Conservation (phyloP, 139 green algal species). For the Picochlorum sp. region DNA sequence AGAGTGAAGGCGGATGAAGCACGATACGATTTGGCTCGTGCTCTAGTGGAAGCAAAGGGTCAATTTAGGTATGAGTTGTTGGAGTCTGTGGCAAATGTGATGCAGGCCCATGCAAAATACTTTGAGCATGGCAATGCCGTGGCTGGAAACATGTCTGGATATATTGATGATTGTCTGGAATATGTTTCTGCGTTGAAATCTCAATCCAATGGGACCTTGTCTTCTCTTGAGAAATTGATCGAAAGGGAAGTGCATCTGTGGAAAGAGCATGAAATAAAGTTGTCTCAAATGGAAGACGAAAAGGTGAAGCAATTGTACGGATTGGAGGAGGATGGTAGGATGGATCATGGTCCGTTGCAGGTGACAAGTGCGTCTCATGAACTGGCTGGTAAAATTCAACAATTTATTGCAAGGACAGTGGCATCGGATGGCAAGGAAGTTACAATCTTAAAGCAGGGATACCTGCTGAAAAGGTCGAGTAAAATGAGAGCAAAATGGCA, state of each 20-base stretch:
- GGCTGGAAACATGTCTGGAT: slow-evolving; percentile 25
- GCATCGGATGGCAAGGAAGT: slow-evolving; percentile 18
- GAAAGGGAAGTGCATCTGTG: background rate
- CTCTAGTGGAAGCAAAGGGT: slow-evolving; percentile 33
- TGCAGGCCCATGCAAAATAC: slow-evolving; percentile 50
- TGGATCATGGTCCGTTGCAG: slow-evolving; percentile 26
- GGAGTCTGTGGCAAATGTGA: slow-evolving; percentile 26
- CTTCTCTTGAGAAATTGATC: slow-evolving; percentile 33
- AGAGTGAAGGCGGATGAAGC: slow-evolving; percentile 37
- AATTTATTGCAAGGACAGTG: slow-evolving; percentile 27
- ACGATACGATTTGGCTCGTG: slow-evolving; percentile 39
- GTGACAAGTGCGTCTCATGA: slow-evolving; percentile 19
- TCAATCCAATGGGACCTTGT: slow-evolving; percentile 9
- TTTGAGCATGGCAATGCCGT: slow-evolving; percentile 41
- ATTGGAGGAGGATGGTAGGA: background rate
- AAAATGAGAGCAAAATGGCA: slow-evolving; percentile 61
- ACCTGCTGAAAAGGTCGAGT: slow-evolving; percentile 7
- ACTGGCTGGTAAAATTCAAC: slow-evolving; percentile 32
- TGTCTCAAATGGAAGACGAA: background rate
- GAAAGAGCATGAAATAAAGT: background rate
- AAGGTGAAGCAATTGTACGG: background rate
- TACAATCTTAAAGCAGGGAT: slow-evolving; percentile 47
- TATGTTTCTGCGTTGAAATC: slow-evolving; percentile 21
- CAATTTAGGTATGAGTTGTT: slow-evolving; percentile 48
- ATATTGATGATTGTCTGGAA: slow-evolving; percentile 17